Evolutionary conservation across 2,329 filamentous ascomycete species (phyloP), one percentile per base, ranked within the genome.

Genomic region (Bisporella sp.): DNA sequence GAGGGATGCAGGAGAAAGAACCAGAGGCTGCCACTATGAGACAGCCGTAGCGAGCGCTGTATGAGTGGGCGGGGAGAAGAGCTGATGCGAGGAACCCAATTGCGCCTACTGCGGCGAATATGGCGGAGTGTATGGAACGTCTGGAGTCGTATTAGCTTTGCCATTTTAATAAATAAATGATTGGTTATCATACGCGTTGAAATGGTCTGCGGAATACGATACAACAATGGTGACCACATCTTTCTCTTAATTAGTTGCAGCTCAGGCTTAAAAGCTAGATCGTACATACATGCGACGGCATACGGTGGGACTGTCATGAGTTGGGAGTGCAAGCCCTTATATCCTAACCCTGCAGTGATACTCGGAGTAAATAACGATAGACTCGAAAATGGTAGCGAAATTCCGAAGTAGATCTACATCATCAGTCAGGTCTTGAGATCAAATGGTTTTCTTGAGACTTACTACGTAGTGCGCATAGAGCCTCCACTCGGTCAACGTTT

Each of bases 291-390:
- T 5, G 77, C 78, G 1, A 77, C 76, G 1, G 77, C 81, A 62
- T 81, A 85, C 0, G 82, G 81, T 1, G 82, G 81, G 0, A 85
- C 80, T 1, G 81, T 84, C 73, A 85, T 81, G 21, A 86, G 65
- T 64, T 86, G 82, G 4, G 81, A 80, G 44, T 70, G 63, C n/a
- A 83, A 69, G 47, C 77, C 73, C n/a, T 75, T 63, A 57, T 74
- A 78, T 2, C 74, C 74, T 1, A 78, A 62, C 0, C 79, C 79
- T 4, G 73, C 73, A 48, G 85, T 79, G 49, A 87, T 85, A 2
- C 78, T 81, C 0, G 84, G 84, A 0, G 84, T 74, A 64, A 74
- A 86, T 70, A 67, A 69, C 9, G 77, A 81, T 47, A 85, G 68
- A 45, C 75, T 78, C 2, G 77, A 77, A 57, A 84, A 81, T 0